Percentiles rank a stretch among this genome's conserved stretches.
phyloP scores from a whole-genome alignment of 495 filamentous ascomycete genomes.

The Hypomontagnella monticulosa region DNA sequence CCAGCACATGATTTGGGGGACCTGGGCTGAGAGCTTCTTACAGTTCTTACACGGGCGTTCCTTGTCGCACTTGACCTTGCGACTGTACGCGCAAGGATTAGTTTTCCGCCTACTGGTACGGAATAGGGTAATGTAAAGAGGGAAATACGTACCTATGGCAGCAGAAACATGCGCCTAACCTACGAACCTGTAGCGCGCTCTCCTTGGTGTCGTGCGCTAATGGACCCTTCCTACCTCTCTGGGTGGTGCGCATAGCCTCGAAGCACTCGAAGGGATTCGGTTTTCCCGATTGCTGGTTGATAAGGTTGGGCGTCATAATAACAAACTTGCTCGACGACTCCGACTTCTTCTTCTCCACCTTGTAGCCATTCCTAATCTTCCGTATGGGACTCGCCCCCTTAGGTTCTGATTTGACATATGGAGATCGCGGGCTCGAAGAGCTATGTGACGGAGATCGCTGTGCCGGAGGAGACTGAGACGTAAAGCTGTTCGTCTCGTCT shows the following conservation, averaged over 20 bases:
- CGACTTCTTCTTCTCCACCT: slow-evolving; percentile 51
- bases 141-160: slow-evolving; percentile 50
- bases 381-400: slow-evolving; percentile 46
- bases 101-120: slow-evolving; percentile 24
- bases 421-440: slow-evolving; percentile 46
- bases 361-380: slow-evolving; percentile 45
- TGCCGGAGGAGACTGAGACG: slow-evolving; percentile 41
- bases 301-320: slow-evolving; percentile 57
- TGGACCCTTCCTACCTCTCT: slow-evolving; percentile 59
- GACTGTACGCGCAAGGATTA: slow-evolving; percentile 24
- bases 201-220: slow-evolving; percentile 58
- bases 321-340: slow-evolving; percentile 54
- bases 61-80: slow-evolving; percentile 58
- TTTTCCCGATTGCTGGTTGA: slow-evolving; percentile 53
- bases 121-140: slow-evolving; percentile 13
- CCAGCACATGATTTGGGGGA: slow-evolving; percentile 58
- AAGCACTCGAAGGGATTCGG: slow-evolving; percentile 60
- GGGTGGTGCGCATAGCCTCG: slow-evolving; percentile 54
- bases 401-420: slow-evolving; percentile 46
- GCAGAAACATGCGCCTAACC: slow-evolving; percentile 60
- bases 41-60: slow-evolving; percentile 59
- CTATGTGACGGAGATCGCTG: slow-evolving; percentile 45
- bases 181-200: slow-evolving; percentile 57
- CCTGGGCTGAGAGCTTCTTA: slow-evolving; percentile 52
- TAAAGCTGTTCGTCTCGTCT: slow-evolving; percentile 48